A percentile compares a stretch with the other conserved stretches of the same genome.
These are phyloP conservation scores for Cladosporium oxysporum DNA, from an alignment of 2,329 filamentous ascomycete genomes.

Conservation along the genomic window DNA sequence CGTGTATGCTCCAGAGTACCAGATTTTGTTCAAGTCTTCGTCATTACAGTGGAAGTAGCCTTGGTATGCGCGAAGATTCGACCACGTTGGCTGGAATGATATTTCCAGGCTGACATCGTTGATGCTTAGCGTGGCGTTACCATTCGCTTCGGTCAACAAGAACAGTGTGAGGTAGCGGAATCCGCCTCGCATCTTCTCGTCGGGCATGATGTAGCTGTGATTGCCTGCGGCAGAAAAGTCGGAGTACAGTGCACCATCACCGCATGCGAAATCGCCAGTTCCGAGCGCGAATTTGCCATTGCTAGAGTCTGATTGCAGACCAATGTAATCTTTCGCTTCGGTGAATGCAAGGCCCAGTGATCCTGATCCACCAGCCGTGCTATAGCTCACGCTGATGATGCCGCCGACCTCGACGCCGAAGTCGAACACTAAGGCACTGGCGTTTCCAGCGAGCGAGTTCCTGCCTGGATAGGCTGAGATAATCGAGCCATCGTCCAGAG, in stretches of 20 bases:
- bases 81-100: slow-evolving; percentile 53
- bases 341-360: slow-evolving; percentile 44
- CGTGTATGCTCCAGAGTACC: slow-evolving; percentile 47
- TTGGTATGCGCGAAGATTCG: slow-evolving; percentile 38
- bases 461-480: slow-evolving; percentile 37
- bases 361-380: slow-evolving; percentile 41
- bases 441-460: slow-evolving; percentile 47
- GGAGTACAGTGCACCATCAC: slow-evolving; percentile 50
- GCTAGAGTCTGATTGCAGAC: slow-evolving; percentile 46
- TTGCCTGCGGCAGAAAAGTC: slow-evolving; percentile 40
- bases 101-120: slow-evolving; percentile 47
- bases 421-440: slow-evolving; percentile 58
- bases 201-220: slow-evolving; percentile 18
- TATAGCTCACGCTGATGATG: slow-evolving; percentile 55
- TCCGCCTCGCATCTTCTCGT: slow-evolving; percentile 50
- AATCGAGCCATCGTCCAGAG: slow-evolving; percentile 36
- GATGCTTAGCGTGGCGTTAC: slow-evolving; percentile 42
- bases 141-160: slow-evolving; percentile 29
- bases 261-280: slow-evolving; percentile 31
- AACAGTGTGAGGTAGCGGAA: slow-evolving; percentile 56
- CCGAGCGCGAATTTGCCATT: slow-evolving; percentile 41
- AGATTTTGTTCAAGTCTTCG: slow-evolving; percentile 47
- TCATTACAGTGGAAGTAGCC: slow-evolving; percentile 49
- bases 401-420: slow-evolving; percentile 62
- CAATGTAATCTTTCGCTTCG: slow-evolving; percentile 47